Percentiles rank a stretch among this genome's conserved stretches.
phyloP scores from a whole-genome alignment of 371 early-diverging fungal species.

The Lichtheimia corymbifera region DNA sequence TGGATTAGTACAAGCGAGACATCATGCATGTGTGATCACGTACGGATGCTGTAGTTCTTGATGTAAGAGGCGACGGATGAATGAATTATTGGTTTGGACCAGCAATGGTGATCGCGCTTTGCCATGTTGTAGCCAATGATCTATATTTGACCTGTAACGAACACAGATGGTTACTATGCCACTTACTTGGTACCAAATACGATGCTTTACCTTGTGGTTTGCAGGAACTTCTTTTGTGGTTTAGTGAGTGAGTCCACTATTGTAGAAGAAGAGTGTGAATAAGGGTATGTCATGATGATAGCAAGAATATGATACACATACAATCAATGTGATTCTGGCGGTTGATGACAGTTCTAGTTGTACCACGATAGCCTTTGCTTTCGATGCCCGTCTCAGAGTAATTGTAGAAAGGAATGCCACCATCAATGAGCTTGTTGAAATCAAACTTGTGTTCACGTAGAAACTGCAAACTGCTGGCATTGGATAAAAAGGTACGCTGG shows the following conservation, averaged over 20 bases:
- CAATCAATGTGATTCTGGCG: constrained; percentile 5
- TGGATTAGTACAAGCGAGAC: neutral
- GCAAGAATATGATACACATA: neutral
- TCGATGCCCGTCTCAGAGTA: constrained; percentile 20
- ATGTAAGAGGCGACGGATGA: constrained; percentile 58
- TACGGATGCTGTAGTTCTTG: constrained; percentile 62
- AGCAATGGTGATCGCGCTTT: constrained; percentile 29
- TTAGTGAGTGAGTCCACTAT: constrained; percentile 8
- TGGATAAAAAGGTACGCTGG: constrained; percentile 61
- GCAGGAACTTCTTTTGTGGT: constrained; percentile 4
- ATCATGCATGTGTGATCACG: neutral
- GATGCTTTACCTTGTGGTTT: neutral
- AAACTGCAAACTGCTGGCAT: constrained; percentile 61
- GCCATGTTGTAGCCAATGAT: constrained; percentile 39
- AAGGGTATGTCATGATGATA: neutral
- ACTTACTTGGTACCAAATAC: neutral
- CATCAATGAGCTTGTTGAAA: constrained; percentile 67
- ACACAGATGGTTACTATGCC: neutral
- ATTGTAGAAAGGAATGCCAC: constrained; percentile 50
- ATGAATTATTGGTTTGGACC: constrained; percentile 43
- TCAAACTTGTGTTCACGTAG: constrained; percentile 67
- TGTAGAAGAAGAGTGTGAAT: neutral
- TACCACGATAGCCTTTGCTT: neutral
- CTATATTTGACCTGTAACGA: constrained; percentile 9
- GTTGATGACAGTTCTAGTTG: neutral